phyloP scores from a whole-genome alignment of 495 filamentous ascomycete species.

The Pyronema omphalodes region DNA sequence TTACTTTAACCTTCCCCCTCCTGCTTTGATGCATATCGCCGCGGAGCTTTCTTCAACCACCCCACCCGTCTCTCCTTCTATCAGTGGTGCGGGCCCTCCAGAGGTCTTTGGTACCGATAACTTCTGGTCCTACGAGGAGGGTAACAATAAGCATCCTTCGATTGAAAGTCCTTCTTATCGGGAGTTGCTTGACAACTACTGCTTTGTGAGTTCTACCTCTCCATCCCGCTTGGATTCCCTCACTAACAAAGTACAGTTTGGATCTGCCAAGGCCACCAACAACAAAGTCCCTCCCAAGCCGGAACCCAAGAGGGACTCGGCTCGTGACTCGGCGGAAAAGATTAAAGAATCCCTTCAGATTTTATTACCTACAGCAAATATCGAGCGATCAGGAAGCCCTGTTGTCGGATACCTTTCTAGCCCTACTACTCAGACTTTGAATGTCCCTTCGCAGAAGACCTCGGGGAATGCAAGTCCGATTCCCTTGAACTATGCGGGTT shows the following conservation, averaged over 20 bases:
- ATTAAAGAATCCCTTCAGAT: constrained; percentile 9
- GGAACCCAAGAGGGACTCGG: constrained; percentile 9
- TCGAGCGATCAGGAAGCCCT: neutral
- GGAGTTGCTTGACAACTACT: constrained; percentile 92
- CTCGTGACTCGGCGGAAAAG: constrained; percentile 11
- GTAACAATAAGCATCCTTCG: constrained; percentile 37
- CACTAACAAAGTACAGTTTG: constrained; percentile 27
- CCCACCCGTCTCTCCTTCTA: constrained; percentile 11
- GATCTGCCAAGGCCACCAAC: constrained; percentile 28
- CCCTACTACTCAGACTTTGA: no score
- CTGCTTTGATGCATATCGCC: constrained; percentile 2
- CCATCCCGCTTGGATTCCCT: constrained; percentile 15
- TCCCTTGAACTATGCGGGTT: constrained; percentile 22
- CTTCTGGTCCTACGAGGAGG: constrained; percentile 5
- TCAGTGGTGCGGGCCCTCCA: constrained; percentile 25
- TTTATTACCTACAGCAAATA: neutral
- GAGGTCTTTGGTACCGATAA: constrained; percentile 25
- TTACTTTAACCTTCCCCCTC: constrained; percentile 16
- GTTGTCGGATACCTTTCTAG: no score
- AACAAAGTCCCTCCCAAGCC: constrained; percentile 4
- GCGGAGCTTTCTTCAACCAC: constrained; percentile 9
- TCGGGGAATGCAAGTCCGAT: constrained; percentile 21
- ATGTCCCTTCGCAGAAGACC: constrained; percentile 7
- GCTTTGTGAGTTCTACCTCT: constrained; percentile 64
- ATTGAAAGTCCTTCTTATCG: constrained; percentile 73